Conservation (phyloP, 2,329 filamentous ascomycete species). For the Pseudogymnoascus sp. region DNA sequence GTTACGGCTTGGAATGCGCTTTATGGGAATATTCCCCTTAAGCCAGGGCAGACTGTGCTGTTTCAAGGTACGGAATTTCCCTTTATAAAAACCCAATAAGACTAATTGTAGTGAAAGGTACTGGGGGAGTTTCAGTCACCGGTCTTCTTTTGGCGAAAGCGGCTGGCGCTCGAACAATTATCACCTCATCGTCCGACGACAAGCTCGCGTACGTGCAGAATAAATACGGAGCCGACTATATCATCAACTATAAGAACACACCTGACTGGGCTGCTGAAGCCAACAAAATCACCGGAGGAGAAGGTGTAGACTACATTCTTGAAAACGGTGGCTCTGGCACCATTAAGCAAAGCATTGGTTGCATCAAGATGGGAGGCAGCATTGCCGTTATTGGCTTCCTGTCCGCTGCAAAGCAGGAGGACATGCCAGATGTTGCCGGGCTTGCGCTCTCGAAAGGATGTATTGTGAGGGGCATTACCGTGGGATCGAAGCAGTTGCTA, state of each 20-base stretch:
- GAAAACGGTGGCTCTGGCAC: constrained; percentile 62
- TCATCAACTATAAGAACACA: constrained; percentile 53
- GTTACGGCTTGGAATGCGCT: constrained; percentile 42
- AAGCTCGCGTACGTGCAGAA: constrained; percentile 36
- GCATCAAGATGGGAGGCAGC: constrained; percentile 37
- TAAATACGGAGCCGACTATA: constrained; percentile 46
- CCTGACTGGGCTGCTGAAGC: constrained; percentile 54
- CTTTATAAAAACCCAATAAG: not conserved
- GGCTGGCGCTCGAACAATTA: constrained; percentile 37
- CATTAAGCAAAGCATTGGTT: constrained; percentile 44
- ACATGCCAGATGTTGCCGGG: constrained; percentile 29
- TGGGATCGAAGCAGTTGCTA: constrained; percentile 31
- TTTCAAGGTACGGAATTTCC: constrained; percentile 26
- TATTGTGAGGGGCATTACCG: constrained; percentile 31
- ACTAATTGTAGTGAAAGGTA: constrained; percentile 29
- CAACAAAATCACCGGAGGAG: constrained; percentile 38
- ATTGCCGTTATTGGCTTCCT: constrained; percentile 40
- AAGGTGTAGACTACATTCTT: constrained; percentile 54
- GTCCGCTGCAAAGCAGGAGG: constrained; percentile 19
- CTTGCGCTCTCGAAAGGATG: constrained; percentile 26
- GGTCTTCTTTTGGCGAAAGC: constrained; percentile 41
- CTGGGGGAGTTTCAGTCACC: constrained; percentile 39
- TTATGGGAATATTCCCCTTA: constrained; percentile 35
- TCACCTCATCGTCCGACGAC: constrained; percentile 42
- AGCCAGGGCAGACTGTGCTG: constrained; percentile 34